phyloP scores from a whole-genome alignment of 139 green algal species.

The Chlamydomonas sp. region DNA sequence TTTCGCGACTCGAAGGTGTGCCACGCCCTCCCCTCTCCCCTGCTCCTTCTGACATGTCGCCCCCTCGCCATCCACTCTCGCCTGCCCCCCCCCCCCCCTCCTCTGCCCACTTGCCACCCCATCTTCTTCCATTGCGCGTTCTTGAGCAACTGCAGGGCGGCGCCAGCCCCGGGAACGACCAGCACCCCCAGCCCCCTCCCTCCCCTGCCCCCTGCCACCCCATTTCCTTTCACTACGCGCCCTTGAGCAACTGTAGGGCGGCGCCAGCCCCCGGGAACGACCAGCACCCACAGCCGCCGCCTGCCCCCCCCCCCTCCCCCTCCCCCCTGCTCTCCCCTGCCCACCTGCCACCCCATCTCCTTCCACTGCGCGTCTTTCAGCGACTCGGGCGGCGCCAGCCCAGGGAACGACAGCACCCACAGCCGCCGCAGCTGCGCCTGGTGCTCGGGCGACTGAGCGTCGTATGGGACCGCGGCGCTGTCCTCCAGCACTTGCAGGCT shows the following conservation, averaged over 20 bases:
- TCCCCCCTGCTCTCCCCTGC: too few species aligned
- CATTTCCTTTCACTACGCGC: constrained; percentile 13
- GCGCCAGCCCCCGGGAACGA: constrained; percentile 4
- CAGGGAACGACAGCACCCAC: constrained; percentile 10
- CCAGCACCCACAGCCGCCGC: constrained; percentile 4
- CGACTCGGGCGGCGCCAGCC: neutral
- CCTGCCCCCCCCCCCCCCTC: too few species aligned
- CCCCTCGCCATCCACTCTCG: too few species aligned
- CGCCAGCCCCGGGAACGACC: constrained; percentile 4
- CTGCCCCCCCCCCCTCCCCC: too few species aligned
- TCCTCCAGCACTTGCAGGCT: too few species aligned
- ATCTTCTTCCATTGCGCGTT: constrained; percentile 13
- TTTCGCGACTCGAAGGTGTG: too few species aligned
- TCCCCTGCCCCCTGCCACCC: constrained; percentile 7
- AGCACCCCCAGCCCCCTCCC: neutral
- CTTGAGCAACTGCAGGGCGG: neutral
- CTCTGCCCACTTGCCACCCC: constrained; percentile 8
- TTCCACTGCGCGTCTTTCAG: constrained; percentile 10
- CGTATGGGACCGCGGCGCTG: neutral
- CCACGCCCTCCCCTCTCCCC: too few species aligned
- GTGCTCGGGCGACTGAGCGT: neutral
- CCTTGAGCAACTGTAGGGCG: neutral
- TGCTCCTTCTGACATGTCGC: too few species aligned
- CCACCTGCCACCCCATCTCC: constrained; percentile 15
- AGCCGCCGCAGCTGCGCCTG: constrained; percentile 11